Base-by-base conservation (phyloP, 129 eudicot species). In the Saposhnikovia divaricata region DNA sequence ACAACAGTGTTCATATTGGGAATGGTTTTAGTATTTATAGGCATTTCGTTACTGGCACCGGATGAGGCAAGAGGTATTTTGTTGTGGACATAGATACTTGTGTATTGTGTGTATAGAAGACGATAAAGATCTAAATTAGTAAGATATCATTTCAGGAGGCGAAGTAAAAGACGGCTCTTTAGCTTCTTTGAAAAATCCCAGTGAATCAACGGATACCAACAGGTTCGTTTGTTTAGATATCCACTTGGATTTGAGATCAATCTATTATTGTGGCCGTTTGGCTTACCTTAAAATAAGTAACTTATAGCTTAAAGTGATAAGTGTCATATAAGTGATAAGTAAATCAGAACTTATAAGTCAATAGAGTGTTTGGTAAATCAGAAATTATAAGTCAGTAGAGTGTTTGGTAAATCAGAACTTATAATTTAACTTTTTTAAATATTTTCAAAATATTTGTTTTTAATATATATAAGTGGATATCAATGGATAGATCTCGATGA, bases 21-120 rank as follows among this genome's bases (percentile, higher is more conserved):
- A 79, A 92, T 95, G 99, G 75, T 90, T 75, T 95, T 92, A 76
- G 97, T 95, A 68, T 95, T 95, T 84, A 77, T 92, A 51, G 99
- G 99, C 82, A 95, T 95, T 80, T 87, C 91, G 23, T 89, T 95
- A 82, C 87, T 95, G 79, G 99, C 99, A n/a, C 97, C 99, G 21
- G 97, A 95, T 80, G 99, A 95, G 48, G 46, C 96, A 37, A 92
- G 86, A 95, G 99, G 99, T 92, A 89, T 72, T 34, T 38, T 53
- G 50, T 78, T 34, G 43, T 66, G 27, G 75, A 34, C 6, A 21
- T 31, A 53, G 40, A 46, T 10, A 21, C 43, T 27, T 50, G 45
- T 72, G 9, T 9, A 18, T 18, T 77, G 46, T 81, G 15, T 68
- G 14, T 82, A 45, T 34, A n/a, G 61, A 74, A 46, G 78, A n/a